Evolutionary conservation across 768 basidiomycete species (phyloP).

Genomic region (Sarcodon aspratus): DNA sequence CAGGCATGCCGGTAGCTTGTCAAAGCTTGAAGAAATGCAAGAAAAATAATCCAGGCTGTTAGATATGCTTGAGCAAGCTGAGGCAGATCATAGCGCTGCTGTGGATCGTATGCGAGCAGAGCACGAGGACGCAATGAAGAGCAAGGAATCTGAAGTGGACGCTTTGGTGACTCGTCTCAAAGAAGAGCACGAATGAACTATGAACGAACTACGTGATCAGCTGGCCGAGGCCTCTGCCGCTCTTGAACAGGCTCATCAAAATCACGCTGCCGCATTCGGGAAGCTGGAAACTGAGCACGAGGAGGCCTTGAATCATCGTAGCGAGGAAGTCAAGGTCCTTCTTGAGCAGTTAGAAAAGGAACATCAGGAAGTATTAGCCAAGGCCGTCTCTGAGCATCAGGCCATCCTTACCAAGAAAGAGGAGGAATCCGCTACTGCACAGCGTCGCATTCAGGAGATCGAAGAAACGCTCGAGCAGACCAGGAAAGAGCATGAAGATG

Average conservation of each 20-base stretch:
- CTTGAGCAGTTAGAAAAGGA: slow-evolving; percentile 41
- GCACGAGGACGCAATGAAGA: slow-evolving; percentile 36
- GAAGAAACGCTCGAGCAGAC: slow-evolving; percentile 34
- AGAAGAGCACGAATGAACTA: slow-evolving; percentile 32
- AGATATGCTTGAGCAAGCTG: slow-evolving; percentile 35
- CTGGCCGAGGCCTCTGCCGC: slow-evolving; percentile 18
- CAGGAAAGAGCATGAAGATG: slow-evolving; percentile 42
- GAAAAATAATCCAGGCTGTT: slow-evolving; percentile 46
- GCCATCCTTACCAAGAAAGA: slow-evolving; percentile 44
- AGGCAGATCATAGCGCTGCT: slow-evolving; percentile 35
- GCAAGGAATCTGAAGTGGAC: slow-evolving; percentile 31
- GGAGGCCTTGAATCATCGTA: slow-evolving; percentile 33
- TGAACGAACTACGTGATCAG: slow-evolving; percentile 17
- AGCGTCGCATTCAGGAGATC: slow-evolving; percentile 39
- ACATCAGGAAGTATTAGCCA: slow-evolving; percentile 39
- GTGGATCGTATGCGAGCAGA: slow-evolving; percentile 34
- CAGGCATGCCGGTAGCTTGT: slow-evolving; percentile 43
- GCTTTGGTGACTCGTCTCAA: slow-evolving; percentile 33
- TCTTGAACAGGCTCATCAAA: slow-evolving; percentile 28
- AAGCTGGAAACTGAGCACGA: slow-evolving; percentile 32
- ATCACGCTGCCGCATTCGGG: slow-evolving; percentile 51
- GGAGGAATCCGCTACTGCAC: slow-evolving; percentile 43
- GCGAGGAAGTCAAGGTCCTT: slow-evolving; percentile 40
- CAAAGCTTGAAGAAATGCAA: slow-evolving; percentile 41
- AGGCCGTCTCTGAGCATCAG: slow-evolving; percentile 39